phyloP scores from a whole-genome alignment of 495 filamentous ascomycete genomes.

The Aspergillus sclerotioniger region DNA sequence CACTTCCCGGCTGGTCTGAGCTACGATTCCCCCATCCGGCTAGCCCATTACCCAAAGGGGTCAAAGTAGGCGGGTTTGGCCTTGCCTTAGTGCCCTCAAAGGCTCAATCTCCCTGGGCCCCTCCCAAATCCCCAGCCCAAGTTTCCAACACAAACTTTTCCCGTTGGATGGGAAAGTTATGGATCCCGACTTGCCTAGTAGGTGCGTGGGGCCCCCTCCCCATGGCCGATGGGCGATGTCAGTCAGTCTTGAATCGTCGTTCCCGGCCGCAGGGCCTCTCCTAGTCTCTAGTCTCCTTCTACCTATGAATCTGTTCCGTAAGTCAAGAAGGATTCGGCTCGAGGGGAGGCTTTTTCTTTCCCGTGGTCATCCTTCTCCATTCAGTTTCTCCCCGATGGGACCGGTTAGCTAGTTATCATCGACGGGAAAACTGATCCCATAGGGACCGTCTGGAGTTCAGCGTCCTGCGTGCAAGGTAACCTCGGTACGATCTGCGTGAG shows the following conservation, averaged over 20 bases:
- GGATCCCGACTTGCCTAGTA: slow-evolving; percentile 1
- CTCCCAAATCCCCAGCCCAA: neutral
- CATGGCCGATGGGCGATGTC: slow-evolving; percentile 8
- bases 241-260: neutral
- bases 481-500: slow-evolving; percentile 23
- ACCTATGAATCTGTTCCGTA: too few relatives aligned
- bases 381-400: neutral
- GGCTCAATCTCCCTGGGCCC: neutral
- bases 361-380: neutral
- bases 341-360: neutral
- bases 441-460: too few relatives aligned
- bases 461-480: neutral
- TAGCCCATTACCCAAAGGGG: neutral
- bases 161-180: slow-evolving; percentile 1
- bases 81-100: too few relatives aligned
- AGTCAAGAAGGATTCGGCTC: neutral
- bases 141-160: slow-evolving; percentile 5
- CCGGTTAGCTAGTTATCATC: neutral
- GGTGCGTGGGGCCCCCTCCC: neutral
- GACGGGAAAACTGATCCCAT: neutral
- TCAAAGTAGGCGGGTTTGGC: too few relatives aligned
- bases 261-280: too few relatives aligned
- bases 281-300: too few relatives aligned
- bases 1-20: slow-evolving; percentile 26
- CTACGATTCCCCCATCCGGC: neutral